Conservation (phyloP, 2,329 filamentous ascomycete species). For the Byssochlamys sp. region DNA sequence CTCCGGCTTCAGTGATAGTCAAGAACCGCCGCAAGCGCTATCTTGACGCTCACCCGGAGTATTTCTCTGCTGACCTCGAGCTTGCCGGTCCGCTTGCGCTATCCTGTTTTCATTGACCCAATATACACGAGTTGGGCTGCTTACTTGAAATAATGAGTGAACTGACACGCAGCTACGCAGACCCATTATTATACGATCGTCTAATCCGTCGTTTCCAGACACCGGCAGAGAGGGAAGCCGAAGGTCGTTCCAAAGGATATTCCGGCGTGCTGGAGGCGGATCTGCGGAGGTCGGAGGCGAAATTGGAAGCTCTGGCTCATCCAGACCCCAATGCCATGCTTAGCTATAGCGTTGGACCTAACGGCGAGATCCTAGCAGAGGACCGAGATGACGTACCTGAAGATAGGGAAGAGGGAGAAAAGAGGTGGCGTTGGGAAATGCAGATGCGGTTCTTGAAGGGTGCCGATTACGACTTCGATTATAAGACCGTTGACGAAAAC, state of each 20-base stretch:
- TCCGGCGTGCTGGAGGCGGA: conserved; percentile 70
- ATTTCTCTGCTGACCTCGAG: conserved; percentile 57
- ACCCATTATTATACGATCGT: conserved; percentile 73
- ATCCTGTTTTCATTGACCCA: conserved; percentile 14
- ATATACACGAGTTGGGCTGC: neutral
- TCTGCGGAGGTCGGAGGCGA: conserved; percentile 64
- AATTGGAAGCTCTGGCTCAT: conserved; percentile 54
- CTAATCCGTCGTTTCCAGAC: conserved; percentile 70
- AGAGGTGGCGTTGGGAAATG: conserved; percentile 64
- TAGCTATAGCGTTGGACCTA: conserved; percentile 41
- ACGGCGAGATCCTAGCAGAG: conserved; percentile 49
- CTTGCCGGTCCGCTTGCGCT: conserved; percentile 45
- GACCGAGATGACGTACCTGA: conserved; percentile 49
- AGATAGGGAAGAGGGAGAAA: conserved; percentile 56
- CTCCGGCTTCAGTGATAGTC: conserved; percentile 39
- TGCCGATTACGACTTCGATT: conserved; percentile 70
- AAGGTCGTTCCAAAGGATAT: conserved; percentile 66
- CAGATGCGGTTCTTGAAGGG: conserved; percentile 65
- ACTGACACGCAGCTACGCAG: conserved; percentile 33
- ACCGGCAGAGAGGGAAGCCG: conserved; percentile 60
- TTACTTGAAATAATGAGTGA: neutral
- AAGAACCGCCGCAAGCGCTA: conserved; percentile 74
- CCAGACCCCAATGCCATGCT: conserved; percentile 43
- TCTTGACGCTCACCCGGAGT: conserved; percentile 61
- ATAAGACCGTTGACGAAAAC: conserved; percentile 58